These are phyloP conservation scores for Cordia subcordata DNA, from an alignment of 257 asterid species.

Conservation along the genomic window DNA sequence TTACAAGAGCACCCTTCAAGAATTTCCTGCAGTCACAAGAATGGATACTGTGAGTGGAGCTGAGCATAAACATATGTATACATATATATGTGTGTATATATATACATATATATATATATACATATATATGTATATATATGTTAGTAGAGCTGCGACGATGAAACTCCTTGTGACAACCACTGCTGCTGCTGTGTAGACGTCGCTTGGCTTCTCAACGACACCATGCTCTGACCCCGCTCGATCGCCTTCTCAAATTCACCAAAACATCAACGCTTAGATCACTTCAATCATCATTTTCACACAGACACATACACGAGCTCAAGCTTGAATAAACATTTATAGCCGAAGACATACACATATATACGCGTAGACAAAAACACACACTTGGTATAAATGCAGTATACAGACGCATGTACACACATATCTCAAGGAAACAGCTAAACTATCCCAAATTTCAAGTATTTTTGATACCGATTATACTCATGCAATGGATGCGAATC, in stretches of 20 bases:
- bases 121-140: too few relatives aligned
- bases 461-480: not conserved
- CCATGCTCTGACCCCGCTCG: constrained; percentile 30
- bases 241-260: constrained; percentile 45
- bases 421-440: not conserved
- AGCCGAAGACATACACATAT: constrained; percentile 2
- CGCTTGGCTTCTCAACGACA: constrained; percentile 52
- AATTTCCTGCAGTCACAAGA: too few relatives aligned
- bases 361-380: too few relatives aligned
- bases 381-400: too few relatives aligned
- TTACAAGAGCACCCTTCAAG: too few relatives aligned
- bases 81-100: too few relatives aligned
- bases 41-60: not conserved
- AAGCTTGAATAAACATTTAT: too few relatives aligned
- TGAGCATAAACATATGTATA: too few relatives aligned
- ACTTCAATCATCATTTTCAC: not conserved
- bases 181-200: constrained; percentile 44
- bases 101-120: too few relatives aligned
- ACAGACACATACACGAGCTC: too few relatives aligned
- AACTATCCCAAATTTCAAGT: not conserved
- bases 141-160: constrained; percentile 89
- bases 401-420: not conserved
- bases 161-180: constrained; percentile 74
- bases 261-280: not conserved
- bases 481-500: not conserved